phyloP scores from a whole-genome alignment of 2,329 filamentous ascomycete species.

The Diplodia corticola region DNA sequence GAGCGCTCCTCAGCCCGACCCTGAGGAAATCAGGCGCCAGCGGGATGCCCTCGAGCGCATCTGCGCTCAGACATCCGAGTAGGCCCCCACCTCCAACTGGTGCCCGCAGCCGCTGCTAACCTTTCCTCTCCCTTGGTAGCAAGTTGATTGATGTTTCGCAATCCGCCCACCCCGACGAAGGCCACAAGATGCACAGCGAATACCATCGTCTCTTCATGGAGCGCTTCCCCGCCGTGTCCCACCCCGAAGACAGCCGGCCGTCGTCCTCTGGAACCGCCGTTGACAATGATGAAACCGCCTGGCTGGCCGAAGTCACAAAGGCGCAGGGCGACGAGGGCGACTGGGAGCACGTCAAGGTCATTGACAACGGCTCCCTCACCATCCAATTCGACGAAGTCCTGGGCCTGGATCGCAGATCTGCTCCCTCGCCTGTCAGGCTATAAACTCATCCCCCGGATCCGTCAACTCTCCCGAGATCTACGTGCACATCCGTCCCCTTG shows the following conservation, averaged over 20 bases:
- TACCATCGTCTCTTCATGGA: constrained; percentile 46
- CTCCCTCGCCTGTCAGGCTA: constrained; percentile 17
- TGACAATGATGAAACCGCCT: constrained; percentile 23
- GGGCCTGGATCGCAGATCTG: constrained; percentile 27
- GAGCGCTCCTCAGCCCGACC: constrained; percentile 45
- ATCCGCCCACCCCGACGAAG: constrained; percentile 40
- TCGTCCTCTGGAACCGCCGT: constrained; percentile 20
- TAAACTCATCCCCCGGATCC: not conserved
- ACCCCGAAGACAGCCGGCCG: constrained; percentile 20
- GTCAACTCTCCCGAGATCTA: not conserved
- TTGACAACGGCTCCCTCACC: constrained; percentile 38
- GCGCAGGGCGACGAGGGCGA: constrained; percentile 30
- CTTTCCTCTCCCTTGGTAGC: constrained; percentile 38
- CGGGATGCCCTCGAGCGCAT: constrained; percentile 51
- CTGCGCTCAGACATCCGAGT: constrained; percentile 52
- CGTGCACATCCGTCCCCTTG: not conserved
- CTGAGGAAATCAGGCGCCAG: constrained; percentile 51
- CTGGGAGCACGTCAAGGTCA: constrained; percentile 35
- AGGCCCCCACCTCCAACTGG: constrained; percentile 26
- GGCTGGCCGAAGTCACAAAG: constrained; percentile 33
- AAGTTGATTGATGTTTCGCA: constrained; percentile 54
- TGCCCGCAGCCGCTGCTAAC: not conserved
- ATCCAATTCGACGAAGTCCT: constrained; percentile 39
- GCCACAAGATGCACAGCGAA: constrained; percentile 40
- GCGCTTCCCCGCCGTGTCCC: constrained; percentile 35